Evolutionary conservation across 371 early-diverging fungal genomes (phyloP), one percentile per base, ranked within the genome.

Genomic region (Rhizopus delemar): DNA sequence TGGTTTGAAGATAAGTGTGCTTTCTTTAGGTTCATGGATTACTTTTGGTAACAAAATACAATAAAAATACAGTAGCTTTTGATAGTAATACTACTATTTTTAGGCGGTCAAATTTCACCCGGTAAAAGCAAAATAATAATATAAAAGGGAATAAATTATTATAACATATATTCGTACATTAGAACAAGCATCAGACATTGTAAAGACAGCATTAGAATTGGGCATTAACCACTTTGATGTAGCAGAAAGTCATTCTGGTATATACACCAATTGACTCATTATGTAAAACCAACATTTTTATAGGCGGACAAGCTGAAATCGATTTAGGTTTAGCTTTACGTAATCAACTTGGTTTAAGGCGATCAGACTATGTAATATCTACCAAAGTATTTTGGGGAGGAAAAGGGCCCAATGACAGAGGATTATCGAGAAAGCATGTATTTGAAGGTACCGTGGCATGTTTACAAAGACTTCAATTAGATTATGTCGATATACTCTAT

Each of bases 141-240:
- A 43, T 36, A 32, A 45, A 41, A 39, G 12, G 38, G 46, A 13
- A 22, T 7, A 39, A 11, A 41, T 16, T 36, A 22, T 12, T 33
- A 8, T 22, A 46, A 56, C n/a, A 7, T 1, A 48, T 5, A 48
- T 36, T 22, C 49, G 16, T 3, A 35, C n/a, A 39, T 53, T n/a
- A 68, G 88, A 86, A 50, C 78, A 73, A 52, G 81, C 90, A 0
- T 71, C 80, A 32, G 80, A 86, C 56, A 90, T 90, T 68, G 83
- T 93, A 67, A 81, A 84, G 53, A 81, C 83, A 7, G 91, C 93
- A 5, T 85, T 85, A 58, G 88, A 91, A 36, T 62, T 79, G 39
- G 93, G 93, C 31, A 82, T 92, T 60, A 93, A 92, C 71, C 90
- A 88, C 69, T 93, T 93, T 66, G 93, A 92, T 71, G 92, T 87